A percentile compares a stretch with the other conserved stretches of the same genome.
Conservation (phyloP, 2,329 filamentous ascomycete species). For the Xylariaceae sp. region DNA sequence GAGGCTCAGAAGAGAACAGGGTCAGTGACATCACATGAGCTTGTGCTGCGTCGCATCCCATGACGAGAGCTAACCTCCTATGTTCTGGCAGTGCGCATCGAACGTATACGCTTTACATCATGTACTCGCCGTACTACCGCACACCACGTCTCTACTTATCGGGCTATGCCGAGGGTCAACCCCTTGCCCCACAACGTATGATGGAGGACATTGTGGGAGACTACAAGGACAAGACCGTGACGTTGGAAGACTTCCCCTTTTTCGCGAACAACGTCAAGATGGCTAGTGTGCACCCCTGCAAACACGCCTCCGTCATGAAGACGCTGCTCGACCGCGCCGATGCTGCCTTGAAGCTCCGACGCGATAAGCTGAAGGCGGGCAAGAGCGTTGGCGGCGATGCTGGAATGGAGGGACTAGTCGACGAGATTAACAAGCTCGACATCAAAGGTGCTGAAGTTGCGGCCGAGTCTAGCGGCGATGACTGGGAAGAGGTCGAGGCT, state of each 20-base stretch:
- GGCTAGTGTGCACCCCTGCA: slow-evolving; percentile 94
- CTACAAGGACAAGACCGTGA: slow-evolving; percentile 98
- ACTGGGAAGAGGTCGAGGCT: slow-evolving; percentile 62
- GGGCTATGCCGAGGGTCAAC: slow-evolving; percentile 78
- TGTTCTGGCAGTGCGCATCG: slow-evolving; percentile 61
- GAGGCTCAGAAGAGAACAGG: slow-evolving; percentile 43
- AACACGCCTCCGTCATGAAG: slow-evolving; percentile 97
- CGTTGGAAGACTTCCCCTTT: slow-evolving; percentile 94
- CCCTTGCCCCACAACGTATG: slow-evolving; percentile 77
- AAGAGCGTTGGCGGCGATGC: slow-evolving; percentile 44
- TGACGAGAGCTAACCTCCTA: slow-evolving; percentile 16
- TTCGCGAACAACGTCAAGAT: slow-evolving; percentile 90
- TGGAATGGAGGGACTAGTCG: slow-evolving; percentile 81
- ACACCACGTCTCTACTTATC: slow-evolving; percentile 93
- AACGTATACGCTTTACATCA: slow-evolving; percentile 98
- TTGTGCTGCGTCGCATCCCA: background rate
- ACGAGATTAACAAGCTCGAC: slow-evolving; percentile 66
- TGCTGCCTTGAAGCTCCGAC: slow-evolving; percentile 80
- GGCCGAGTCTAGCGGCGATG: slow-evolving; percentile 49
- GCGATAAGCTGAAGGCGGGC: slow-evolving; percentile 69
- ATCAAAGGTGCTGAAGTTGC: slow-evolving; percentile 48
- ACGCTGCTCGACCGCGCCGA: slow-evolving; percentile 92
- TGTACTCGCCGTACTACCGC: slow-evolving; percentile 94
- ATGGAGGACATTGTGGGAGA: slow-evolving; percentile 96
- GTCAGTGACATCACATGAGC: slow-evolving; percentile 32